Percentiles rank a stretch among this genome's conserved stretches.
Evolutionary conservation across 352 stramenopile species (phyloP).

Genomic region (Thalassiosira ordinaria): DNA sequence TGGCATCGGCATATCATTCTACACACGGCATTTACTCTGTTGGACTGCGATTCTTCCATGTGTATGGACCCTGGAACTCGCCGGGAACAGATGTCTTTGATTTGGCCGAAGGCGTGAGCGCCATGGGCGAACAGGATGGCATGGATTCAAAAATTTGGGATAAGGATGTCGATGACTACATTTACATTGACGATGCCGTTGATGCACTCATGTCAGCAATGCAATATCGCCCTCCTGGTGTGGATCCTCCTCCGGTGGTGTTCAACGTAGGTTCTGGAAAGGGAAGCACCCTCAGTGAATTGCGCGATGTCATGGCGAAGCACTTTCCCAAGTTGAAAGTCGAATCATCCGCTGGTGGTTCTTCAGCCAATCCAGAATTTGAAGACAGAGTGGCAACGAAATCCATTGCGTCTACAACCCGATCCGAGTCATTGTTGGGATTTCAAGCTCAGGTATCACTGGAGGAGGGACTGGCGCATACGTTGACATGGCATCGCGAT

Average conservation of each 20-base stretch:
- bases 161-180: conserved; percentile 77
- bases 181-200: conserved; percentile 95
- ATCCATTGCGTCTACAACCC: conserved; percentile 63
- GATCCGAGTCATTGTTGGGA: conserved; percentile 66
- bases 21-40: conserved; percentile 57
- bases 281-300: conserved; percentile 53
- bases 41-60: conserved; percentile 41
- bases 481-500: conserved; percentile 52
- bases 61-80: conserved; percentile 83
- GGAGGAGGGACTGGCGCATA: conserved; percentile 42
- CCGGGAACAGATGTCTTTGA: conserved; percentile 93
- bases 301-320: conserved; percentile 57
- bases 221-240: conserved; percentile 60
- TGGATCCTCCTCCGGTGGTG: conserved; percentile 30
- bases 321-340: conserved; percentile 54
- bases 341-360: no score
- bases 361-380: neutral
- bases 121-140: conserved; percentile 36
- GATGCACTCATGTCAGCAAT: conserved; percentile 49
- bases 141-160: neutral
- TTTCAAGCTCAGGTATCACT: conserved; percentile 35
- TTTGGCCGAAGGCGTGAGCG: conserved; percentile 90
- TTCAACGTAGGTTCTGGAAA: conserved; percentile 55
- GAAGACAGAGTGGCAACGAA: conserved; percentile 24
- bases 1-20: conserved; percentile 59